phyloP scores from a whole-genome alignment of 2,329 filamentous ascomycete genomes.

The Dichotomopilus funicola region DNA sequence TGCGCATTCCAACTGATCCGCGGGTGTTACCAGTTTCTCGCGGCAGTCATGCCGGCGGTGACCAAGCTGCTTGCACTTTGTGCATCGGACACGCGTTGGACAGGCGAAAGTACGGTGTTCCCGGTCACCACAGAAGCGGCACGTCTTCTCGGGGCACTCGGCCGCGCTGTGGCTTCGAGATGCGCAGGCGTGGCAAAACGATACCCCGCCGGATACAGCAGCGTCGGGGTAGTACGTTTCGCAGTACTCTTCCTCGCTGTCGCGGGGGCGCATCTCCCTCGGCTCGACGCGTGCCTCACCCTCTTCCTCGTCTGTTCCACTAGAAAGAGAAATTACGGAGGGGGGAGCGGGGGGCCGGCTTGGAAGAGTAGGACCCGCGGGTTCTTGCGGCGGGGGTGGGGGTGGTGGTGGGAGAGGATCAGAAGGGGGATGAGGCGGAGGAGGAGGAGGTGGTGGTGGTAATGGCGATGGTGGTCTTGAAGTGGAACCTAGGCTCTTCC shows the following conservation, averaged over 20 bases:
- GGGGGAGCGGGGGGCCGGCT: neutral
- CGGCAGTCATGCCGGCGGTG: slow-evolving; percentile 47
- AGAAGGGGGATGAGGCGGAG: too few species aligned
- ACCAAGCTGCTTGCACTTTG: slow-evolving; percentile 56
- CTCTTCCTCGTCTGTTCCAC: neutral
- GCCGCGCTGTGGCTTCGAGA: slow-evolving; percentile 39
- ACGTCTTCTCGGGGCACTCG: slow-evolving; percentile 41
- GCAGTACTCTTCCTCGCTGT: slow-evolving; percentile 7
- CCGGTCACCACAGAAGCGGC: slow-evolving; percentile 41
- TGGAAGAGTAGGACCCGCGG: neutral
- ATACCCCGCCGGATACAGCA: slow-evolving; percentile 32
- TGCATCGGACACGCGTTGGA: slow-evolving; percentile 44
- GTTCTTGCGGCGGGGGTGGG: too few species aligned
- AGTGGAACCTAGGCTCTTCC: too few species aligned
- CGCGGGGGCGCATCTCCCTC: neutral
- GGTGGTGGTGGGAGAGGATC: too few species aligned
- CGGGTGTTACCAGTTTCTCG: slow-evolving; percentile 47
- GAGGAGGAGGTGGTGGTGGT: too few species aligned
- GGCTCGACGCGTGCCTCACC: neutral
- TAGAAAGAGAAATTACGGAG: neutral
- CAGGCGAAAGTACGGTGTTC: slow-evolving; percentile 47
- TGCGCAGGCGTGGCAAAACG: slow-evolving; percentile 48
- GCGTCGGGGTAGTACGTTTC: slow-evolving; percentile 45
- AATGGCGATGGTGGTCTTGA: too few species aligned
- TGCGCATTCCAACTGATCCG: slow-evolving; percentile 51